Base-by-base conservation (phyloP, 441 rosid genomes). In the Daphne laureola region DNA sequence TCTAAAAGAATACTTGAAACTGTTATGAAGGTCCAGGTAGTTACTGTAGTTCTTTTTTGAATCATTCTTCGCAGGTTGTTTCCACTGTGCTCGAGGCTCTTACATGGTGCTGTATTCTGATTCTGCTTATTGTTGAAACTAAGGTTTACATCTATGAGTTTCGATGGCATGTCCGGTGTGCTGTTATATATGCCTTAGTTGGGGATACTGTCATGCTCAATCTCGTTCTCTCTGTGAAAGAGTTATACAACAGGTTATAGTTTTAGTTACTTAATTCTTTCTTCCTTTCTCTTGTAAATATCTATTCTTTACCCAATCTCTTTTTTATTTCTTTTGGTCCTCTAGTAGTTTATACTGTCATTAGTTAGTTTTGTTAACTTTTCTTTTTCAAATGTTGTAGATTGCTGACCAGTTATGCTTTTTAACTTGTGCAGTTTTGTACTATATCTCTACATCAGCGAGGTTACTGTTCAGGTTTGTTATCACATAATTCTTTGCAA, bases 161-260 rank as follows among this genome's bases (percentile, higher is more conserved):
- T 53, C 94, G 99, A 55, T 95, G 98, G 99, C 80, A 77, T 77
- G 92, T 95, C 64, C 78, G 97, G 74, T 91, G 86, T 50, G 97
- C 84, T 45, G 73, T 88, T 56, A 49, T 91, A 55, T 95, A 88
- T 61, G 74, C 81, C 50, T 81, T 88, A 68, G 76, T 95, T 49
- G 99, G 90, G 53, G 90, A 88, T 72, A 82, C 80, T 31, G 99
- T 88, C 54, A 68, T 91, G 86, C 49, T 88, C 64, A 83, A 84
- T 68, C 90, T 95, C 67, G 54, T 90, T 69, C 77, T 88, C 17
- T 63, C 93, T 12, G 79, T 77, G 66, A 88, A 80, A 69, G 88
- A 78, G 64, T 83, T 79, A 59, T 83, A 76, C 65, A 50, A 56
- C 59, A 88, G 96, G 99, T 95, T 51, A 48, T 17, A 59, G 66